phyloP scores from a whole-genome alignment of 805 yeast genomes.

The Wickerhamiella lipophila region DNA sequence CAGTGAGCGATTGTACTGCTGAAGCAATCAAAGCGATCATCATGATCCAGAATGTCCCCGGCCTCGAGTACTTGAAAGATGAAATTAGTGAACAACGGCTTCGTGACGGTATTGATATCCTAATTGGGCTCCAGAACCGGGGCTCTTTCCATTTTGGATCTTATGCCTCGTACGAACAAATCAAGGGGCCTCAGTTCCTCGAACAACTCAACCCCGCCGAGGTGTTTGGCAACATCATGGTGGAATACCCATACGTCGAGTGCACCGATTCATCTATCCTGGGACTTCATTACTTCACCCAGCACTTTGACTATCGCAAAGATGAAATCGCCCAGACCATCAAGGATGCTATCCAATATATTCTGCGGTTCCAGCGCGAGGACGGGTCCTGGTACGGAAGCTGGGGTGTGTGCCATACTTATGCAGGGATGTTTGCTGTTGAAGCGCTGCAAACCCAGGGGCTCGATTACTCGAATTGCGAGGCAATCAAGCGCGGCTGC shows the following conservation, averaged over 20 bases:
- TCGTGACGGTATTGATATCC: conserved; percentile 59
- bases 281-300: conserved; percentile 69
- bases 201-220: conserved; percentile 90
- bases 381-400: conserved; percentile 98
- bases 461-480: conserved; percentile 47
- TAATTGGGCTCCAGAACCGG: conserved; percentile 63
- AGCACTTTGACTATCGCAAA: conserved; percentile 50
- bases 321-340: conserved; percentile 60
- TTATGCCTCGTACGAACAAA: conserved; percentile 80
- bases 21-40: conserved; percentile 87
- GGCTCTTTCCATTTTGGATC: conserved; percentile 78
- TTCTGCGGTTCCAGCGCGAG: conserved; percentile 48
- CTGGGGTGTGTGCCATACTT: conserved; percentile 95
- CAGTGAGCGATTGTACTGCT: conserved; percentile 94
- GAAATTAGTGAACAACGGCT: conserved; percentile 46
- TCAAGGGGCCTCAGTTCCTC: conserved; percentile 62
- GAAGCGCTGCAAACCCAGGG: conserved; percentile 76
- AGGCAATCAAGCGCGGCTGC: conserved; percentile 60
- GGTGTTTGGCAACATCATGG: conserved; percentile 96
- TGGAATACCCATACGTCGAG: conserved; percentile 95
- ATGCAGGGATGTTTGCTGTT: conserved; percentile 95
- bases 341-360: conserved; percentile 58
- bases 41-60: conserved; percentile 66
- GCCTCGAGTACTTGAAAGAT: conserved; percentile 37
- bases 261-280: conserved; percentile 92